Conservation (phyloP, 2,329 filamentous ascomycete genomes). For the Sphaerulina vaccinii region DNA sequence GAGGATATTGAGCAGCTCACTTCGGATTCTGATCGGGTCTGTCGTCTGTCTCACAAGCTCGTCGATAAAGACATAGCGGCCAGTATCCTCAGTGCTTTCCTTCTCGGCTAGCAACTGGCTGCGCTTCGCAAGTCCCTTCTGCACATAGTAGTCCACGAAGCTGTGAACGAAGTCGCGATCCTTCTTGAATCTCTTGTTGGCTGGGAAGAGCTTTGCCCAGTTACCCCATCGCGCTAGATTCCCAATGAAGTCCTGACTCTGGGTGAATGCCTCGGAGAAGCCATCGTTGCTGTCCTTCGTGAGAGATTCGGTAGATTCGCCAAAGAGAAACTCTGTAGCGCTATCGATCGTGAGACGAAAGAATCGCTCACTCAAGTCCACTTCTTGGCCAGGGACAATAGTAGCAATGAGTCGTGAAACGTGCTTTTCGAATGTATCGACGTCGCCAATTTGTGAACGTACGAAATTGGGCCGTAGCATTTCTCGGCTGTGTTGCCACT, state of each 20-base stretch:
- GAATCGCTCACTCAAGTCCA: constrained; percentile 63
- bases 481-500: constrained; percentile 41
- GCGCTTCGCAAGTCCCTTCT: constrained; percentile 42
- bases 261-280: constrained; percentile 38
- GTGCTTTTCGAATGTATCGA: constrained; percentile 61
- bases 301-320: constrained; percentile 44
- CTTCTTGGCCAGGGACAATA: constrained; percentile 54
- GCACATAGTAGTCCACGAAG: constrained; percentile 52
- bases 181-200: constrained; percentile 40
- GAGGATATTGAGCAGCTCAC: constrained; percentile 52
- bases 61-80: constrained; percentile 51
- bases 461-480: constrained; percentile 56
- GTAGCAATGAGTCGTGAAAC: constrained; percentile 57
- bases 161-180: constrained; percentile 44
- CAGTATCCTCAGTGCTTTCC: constrained; percentile 32
- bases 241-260: constrained; percentile 33
- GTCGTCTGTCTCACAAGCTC: constrained; percentile 48
- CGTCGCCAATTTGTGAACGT: constrained; percentile 53
- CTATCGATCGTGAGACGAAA: constrained; percentile 66
- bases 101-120: constrained; percentile 35
- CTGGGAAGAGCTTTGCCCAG: constrained; percentile 25
- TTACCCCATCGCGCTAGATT: constrained; percentile 28
- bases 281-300: constrained; percentile 27
- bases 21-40: constrained; percentile 50
- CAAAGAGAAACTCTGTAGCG: constrained; percentile 67